Evolutionary conservation across 2,329 filamentous ascomycete species (phyloP).

Genomic region (Sarocladium strictum): DNA sequence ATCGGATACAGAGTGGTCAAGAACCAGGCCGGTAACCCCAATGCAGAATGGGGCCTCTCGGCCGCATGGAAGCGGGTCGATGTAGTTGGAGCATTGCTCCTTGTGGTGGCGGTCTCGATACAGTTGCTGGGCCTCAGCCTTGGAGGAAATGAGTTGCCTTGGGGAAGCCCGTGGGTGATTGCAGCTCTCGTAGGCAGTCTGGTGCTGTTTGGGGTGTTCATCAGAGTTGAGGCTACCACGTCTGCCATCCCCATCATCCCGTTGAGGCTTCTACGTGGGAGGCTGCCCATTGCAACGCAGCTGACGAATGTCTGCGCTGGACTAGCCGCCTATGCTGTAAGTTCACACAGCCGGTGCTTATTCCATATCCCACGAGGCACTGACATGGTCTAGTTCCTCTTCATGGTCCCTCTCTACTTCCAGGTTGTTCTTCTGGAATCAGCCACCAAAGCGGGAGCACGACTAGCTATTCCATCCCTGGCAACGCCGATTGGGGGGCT

Average conservation of each 20-base stretch:
- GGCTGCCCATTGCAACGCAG: constrained; percentile 41
- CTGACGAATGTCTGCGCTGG: constrained; percentile 55
- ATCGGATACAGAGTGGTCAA: constrained; percentile 49
- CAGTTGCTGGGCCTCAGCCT: constrained; percentile 51
- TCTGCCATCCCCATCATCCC: constrained; percentile 49
- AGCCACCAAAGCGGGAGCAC: constrained; percentile 56
- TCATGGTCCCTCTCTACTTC: constrained; percentile 66
- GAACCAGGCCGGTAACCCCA: constrained; percentile 20
- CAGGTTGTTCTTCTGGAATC: constrained; percentile 60
- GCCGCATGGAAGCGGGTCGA: constrained; percentile 36
- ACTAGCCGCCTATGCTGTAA: constrained; percentile 13
- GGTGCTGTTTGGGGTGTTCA: constrained; percentile 36
- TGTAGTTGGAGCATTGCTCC: constrained; percentile 47
- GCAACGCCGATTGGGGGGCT: constrained; percentile 53
- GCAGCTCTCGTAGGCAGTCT: constrained; percentile 36
- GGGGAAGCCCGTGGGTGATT: constrained; percentile 43
- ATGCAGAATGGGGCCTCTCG: not conserved
- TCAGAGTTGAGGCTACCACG: constrained; percentile 42
- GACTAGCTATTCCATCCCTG: constrained; percentile 54
- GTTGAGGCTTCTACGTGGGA: constrained; percentile 49
- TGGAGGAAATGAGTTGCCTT: constrained; percentile 49
- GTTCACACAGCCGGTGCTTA: not conserved
- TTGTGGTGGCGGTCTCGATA: constrained; percentile 51
- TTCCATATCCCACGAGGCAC: constrained; percentile 9
- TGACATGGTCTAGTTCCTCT: constrained; percentile 44